Evolutionary conservation across 169 alveolate genomes (phyloP).

Genomic region (Eimeria necatrix): DNA sequence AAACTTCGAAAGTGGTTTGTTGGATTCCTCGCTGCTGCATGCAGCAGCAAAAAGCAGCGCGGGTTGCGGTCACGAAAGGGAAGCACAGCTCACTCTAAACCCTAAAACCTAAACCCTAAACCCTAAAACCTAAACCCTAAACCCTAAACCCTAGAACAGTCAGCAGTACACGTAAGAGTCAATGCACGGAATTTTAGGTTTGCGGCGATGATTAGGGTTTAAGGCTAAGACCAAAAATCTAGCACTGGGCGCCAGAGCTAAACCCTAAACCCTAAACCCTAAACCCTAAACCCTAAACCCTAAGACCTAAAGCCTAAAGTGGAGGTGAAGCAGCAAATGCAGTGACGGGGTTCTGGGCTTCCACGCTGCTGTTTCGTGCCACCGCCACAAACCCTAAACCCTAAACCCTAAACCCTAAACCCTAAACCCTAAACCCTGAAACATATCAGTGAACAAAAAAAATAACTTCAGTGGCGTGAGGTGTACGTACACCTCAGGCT

Average conservation of each 20-base stretch:
- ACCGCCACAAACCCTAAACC: no score
- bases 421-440: no score
- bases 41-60: slow-evolving; percentile 25
- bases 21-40: background rate
- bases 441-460: no score
- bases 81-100: no score
- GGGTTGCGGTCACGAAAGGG: background rate
- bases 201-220: slow-evolving; percentile 18
- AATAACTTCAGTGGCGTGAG: no score
- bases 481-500: no score
- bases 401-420: no score
- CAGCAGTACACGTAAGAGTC: background rate
- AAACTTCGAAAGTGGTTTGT: no score
- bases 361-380: no score
- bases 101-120: no score
- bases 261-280: background rate
- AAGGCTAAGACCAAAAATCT: background rate
- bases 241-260: background rate
- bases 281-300: background rate
- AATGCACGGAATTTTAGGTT: background rate
- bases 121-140: no score
- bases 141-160: background rate
- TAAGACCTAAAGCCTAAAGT: background rate
- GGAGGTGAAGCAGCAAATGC: background rate
- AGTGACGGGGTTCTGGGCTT: background rate